Base-by-base conservation (phyloP, 768 basidiomycete genomes). In the Rhodocollybia butyracea region DNA sequence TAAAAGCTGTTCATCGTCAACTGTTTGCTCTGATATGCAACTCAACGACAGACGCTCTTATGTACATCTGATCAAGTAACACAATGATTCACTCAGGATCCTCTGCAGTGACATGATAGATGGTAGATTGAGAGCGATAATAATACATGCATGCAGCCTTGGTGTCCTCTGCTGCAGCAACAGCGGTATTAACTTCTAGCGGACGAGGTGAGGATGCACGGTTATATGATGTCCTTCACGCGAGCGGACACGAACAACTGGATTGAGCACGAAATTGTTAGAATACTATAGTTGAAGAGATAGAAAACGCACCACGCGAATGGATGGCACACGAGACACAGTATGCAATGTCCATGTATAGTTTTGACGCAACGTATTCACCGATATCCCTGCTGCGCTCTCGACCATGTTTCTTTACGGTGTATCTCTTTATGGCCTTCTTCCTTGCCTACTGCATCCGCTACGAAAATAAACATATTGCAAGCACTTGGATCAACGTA, bases 361-460 rank as follows among this genome's bases (percentile, higher is more conserved):
- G 77, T 74, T 98, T 98, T 36, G 96, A 96, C 66, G 98, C 87
- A 57, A 84, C 85, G 75, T 98, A 98, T 76, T 98, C 96, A 70
- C 88, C 91, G 70, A 99, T 90, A 79, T 99, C 97, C 61, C 95
- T 83, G 96, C 96, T 42, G 97, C 97, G 68, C 91, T 91, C 84
- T 98, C 96, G 56, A 99, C 94, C 92, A 98, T 98, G 86, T 99
- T 99, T 76, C 94, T 86, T 68, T n/a, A 98, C 96, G 36, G 95
- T 97, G 85, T 96, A 96, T 51, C 97, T 84, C 81, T 97, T 97
- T 88, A 98, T 97, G 63, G 96, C 96, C 84, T 98, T 98, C 81
- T 98, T 96, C 83, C 98, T 98, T 64, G 82, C 88, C 57, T n/a
- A n/a, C n/a, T n/a, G n/a, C n/a, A n/a, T n/a, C n/a, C n/a, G n/a